Conservation (phyloP, 2,329 filamentous ascomycete genomes). For the Alternaria sp. region DNA sequence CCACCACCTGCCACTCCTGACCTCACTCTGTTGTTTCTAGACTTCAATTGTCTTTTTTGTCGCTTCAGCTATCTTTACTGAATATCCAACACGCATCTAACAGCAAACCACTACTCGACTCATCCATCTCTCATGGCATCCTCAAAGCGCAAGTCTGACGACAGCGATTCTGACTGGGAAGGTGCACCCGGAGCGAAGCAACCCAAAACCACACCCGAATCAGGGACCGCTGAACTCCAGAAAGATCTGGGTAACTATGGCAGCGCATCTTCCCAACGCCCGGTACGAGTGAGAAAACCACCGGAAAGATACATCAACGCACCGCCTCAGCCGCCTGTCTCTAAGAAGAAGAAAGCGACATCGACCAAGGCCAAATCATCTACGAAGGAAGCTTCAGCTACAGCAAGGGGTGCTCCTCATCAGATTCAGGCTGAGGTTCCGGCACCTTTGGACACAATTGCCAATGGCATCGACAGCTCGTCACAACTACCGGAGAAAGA, state of each 20-base stretch:
- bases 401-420: neutral
- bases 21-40: neutral
- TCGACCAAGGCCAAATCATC: neutral
- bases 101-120: neutral
- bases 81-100: neutral
- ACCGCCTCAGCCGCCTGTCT: neutral
- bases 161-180: neutral
- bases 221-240: neutral
- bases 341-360: neutral
- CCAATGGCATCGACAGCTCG: neutral
- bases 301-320: neutral
- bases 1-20: neutral
- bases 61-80: neutral
- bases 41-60: neutral
- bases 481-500: neutral
- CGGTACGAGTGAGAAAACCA: neutral
- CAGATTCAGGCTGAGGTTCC: neutral
- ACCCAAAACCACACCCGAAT: neutral
- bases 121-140: neutral
- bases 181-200: neutral
- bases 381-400: too few relatives aligned
- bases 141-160: neutral
- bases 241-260: slow-evolving; percentile 1
- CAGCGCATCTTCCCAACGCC: slow-evolving; percentile 9
- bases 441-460: neutral